Evolutionary conservation across 352 stramenopile genomes (phyloP), one percentile per base, ranked within the genome.

Genomic region (Elongisporangium senticosum): DNA sequence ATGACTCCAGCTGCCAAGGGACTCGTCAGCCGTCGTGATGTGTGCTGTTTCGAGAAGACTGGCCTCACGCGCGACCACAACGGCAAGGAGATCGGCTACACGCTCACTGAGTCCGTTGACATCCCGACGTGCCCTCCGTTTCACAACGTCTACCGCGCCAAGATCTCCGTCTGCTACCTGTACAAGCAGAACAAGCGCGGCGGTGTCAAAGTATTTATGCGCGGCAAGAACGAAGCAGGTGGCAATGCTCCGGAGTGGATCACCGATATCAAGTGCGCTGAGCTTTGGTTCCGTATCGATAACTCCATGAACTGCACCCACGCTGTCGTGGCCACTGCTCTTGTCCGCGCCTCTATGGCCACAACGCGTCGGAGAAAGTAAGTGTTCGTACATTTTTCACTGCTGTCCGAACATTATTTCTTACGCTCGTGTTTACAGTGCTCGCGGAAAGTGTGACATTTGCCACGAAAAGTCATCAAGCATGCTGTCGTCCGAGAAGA

Each of bases 71-170:
- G 33, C 39, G 66, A 77, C 62, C 64, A 51, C 59, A 74, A 77
- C 19, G 71, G 71, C 63, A 75, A 80, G 20, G 71, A 80, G 59
- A 75, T 80, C 53, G 71, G 71, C 19, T 80, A 80, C 66, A 68
- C 71, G 23, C 69, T 80, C 49, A 69, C 67, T 33, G 68, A 80
- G 52, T 77, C 68, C 3, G 68, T 80, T 19, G 71, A 80, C 50
- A 54, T 77, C 1, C 59, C 63, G 7, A 69, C 62, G 11, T 80
- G 71, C 21, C 71, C 71, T 47, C 63, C 63, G 14, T 77, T 80
- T 33, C 62, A 66, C 4, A 53, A 73, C 22, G 75, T 69, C 33
- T 64, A 77, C 47, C 71, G 71, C 26, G 71, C 68, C 24, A 68
- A 71, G 33, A 43, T 80, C 11, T 75, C 65, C 4, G 65, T 68